Base-by-base conservation (phyloP, 2,329 filamentous ascomycete species). In the Fusarium vanettenii region DNA sequence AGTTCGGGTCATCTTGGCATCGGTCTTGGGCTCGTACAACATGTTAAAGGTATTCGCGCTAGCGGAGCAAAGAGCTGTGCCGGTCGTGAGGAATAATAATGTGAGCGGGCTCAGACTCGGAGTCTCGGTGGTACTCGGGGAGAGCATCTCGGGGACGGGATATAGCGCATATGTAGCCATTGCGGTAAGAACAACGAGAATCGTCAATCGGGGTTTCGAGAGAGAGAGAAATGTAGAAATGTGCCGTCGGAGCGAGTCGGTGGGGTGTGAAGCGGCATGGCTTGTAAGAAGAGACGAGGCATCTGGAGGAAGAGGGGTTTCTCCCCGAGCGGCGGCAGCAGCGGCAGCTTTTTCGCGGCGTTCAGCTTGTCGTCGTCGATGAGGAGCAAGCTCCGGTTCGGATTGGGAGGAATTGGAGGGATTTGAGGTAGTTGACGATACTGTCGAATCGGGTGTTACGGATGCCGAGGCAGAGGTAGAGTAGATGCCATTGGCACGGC, bases 1-100 rank as follows among this genome's bases (percentile, higher is more conserved):
- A 3, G 97, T 99, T n/a, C 97, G 91, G 39, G 90, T 92, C 97
- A 99, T 99, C 79, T 93, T 91, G 55, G 95, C 94, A 82, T 99
- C 97, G 80, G 95, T 95, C 69, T 92, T 88, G 11, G 92, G 94
- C 84, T 99, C 97, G 84, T 98, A 95, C 68, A 98, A 91, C 97
- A 99, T 99, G 84, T 99, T 99, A 75, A 98, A 88, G 2, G 97
- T 91, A 82, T 99, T 99, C 50, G 97, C 97, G 69, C 93, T 94
- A 50, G 95, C 95, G n/a, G 91, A 94, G 82, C 94, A 97, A 22
- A 98, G 88, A 6, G 95, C 92, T 0, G 97, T 98, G 69, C 97
- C 96, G 5, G 91, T 91, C 0, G 96, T 98, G 61, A 99, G 91
- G 86, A 98, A 98, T 61, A 97, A 88, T 20, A 98, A 92, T 10